These are phyloP conservation scores for Cyphellophora attinorum DNA, from an alignment of 2,329 filamentous ascomycete genomes.

Conservation along the genomic window DNA sequence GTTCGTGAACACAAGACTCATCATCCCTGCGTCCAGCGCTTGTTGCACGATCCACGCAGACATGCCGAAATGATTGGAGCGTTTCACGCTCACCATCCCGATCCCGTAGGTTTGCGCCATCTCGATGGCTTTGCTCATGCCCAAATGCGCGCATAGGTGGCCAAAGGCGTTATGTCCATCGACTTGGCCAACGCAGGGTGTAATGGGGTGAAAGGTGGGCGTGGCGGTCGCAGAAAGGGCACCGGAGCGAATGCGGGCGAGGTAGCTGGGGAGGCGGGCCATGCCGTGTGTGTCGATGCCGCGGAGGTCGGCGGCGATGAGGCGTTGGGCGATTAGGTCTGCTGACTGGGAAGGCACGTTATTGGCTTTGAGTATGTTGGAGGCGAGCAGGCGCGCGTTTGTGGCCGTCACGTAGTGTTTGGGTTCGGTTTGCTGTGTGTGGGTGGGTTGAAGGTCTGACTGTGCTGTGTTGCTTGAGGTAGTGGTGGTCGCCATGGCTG, in stretches of 20 bases:
- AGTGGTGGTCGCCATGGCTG: too few relatives aligned
- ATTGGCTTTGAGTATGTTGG: slow-evolving; percentile 50
- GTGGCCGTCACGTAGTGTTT: slow-evolving; percentile 15
- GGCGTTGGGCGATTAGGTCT: slow-evolving; percentile 53
- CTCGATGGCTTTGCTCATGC: slow-evolving; percentile 58
- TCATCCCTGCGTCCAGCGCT: slow-evolving; percentile 61
- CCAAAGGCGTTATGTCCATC: slow-evolving; percentile 65
- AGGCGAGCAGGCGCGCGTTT: slow-evolving; percentile 35
- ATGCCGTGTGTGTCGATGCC: slow-evolving; percentile 73
- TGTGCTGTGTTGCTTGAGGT: too few relatives aligned
- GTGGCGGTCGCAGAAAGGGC: slow-evolving; percentile 54
- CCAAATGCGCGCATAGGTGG: slow-evolving; percentile 58
- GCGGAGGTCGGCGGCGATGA: slow-evolving; percentile 65
- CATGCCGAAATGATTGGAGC: slow-evolving; percentile 80
- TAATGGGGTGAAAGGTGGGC: slow-evolving; percentile 52
- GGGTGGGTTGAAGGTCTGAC: too few relatives aligned
- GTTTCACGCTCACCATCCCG: slow-evolving; percentile 65
- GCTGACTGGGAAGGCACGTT: slow-evolving; percentile 52
- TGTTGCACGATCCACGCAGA: slow-evolving; percentile 70
- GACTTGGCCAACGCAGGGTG: slow-evolving; percentile 61
- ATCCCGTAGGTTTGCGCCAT: slow-evolving; percentile 59
- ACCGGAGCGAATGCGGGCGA: slow-evolving; percentile 60
- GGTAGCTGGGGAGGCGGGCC: slow-evolving; percentile 69
- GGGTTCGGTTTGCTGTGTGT: too few relatives aligned
- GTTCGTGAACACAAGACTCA: slow-evolving; percentile 63